These are phyloP conservation scores for Onygenales sp. DNA, from an alignment of 2,329 filamentous ascomycete genomes.

Conservation along the genomic window DNA sequence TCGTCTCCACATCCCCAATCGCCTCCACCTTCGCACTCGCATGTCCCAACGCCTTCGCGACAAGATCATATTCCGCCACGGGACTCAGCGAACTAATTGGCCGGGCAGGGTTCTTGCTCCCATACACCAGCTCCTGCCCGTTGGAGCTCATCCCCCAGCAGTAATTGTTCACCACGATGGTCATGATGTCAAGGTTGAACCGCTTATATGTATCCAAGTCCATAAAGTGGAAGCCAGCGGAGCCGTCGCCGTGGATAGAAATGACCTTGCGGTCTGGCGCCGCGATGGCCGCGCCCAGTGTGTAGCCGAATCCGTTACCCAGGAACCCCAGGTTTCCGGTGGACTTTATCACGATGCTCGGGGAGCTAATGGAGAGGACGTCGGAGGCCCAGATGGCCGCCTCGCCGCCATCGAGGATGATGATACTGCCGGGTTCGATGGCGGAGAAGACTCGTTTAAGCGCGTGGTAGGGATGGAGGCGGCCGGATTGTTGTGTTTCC, in stretches of 20 bases:
- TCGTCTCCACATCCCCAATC: neutral
- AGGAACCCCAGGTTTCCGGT: neutral
- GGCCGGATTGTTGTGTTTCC: slow-evolving; percentile 17
- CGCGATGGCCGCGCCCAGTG: neutral
- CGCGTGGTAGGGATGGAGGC: slow-evolving; percentile 36
- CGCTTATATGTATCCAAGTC: neutral
- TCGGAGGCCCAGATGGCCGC: slow-evolving; percentile 24
- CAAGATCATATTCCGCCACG: neutral
- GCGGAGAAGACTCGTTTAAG: slow-evolving; percentile 27
- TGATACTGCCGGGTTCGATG: slow-evolving; percentile 26
- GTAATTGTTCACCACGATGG: neutral
- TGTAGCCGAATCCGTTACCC: neutral
- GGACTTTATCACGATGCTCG: slow-evolving; percentile 28
- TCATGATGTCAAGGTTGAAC: neutral
- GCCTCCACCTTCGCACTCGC: neutral
- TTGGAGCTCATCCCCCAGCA: neutral
- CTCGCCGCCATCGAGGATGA: slow-evolving; percentile 19
- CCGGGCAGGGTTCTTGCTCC: neutral
- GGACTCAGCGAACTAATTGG: neutral
- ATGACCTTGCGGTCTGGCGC: neutral
- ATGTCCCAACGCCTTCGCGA: neutral
- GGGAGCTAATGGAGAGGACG: slow-evolving; percentile 28
- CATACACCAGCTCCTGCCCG: neutral
- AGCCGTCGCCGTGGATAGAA: neutral
- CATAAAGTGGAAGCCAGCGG: neutral